Evolutionary conservation across 768 basidiomycete genomes (phyloP).

Genomic region (Tulasnella sp.): DNA sequence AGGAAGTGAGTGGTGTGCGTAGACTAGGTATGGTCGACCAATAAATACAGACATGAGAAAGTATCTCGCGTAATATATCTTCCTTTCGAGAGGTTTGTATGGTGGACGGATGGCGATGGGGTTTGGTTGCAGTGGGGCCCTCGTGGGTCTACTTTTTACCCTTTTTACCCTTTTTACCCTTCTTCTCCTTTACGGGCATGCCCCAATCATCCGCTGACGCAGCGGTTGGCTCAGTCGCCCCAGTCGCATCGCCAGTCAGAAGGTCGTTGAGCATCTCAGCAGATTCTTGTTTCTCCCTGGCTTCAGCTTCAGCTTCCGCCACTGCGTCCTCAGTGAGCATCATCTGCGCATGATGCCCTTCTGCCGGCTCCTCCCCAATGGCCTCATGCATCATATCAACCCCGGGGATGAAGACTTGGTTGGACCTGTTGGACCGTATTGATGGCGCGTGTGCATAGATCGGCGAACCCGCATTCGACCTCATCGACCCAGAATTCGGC

Average conservation of each 20-base stretch:
- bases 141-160: neutral
- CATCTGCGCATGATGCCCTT: neutral
- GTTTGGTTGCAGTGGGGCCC: too few species aligned
- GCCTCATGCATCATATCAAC: neutral
- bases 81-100: too few species aligned
- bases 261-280: neutral
- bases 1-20: too few species aligned
- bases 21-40: too few species aligned
- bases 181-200: neutral
- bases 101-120: too few species aligned
- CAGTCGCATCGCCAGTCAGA: neutral
- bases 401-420: neutral
- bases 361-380: too few species aligned
- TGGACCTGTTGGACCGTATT: too few species aligned
- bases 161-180: neutral
- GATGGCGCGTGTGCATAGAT: too few species aligned
- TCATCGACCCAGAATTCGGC: too few species aligned
- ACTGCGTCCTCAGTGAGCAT: neutral
- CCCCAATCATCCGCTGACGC: neutral
- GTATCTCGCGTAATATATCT: too few species aligned
- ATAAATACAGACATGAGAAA: too few species aligned
- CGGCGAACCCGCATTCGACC: too few species aligned
- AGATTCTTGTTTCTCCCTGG: neutral
- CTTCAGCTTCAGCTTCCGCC: neutral
- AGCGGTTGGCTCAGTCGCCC: neutral